A percentile compares a stretch with the other conserved stretches of the same genome.
phyloP scores from a whole-genome alignment of 371 early-diverging fungal species.

The Dentiscutata heterogama region DNA sequence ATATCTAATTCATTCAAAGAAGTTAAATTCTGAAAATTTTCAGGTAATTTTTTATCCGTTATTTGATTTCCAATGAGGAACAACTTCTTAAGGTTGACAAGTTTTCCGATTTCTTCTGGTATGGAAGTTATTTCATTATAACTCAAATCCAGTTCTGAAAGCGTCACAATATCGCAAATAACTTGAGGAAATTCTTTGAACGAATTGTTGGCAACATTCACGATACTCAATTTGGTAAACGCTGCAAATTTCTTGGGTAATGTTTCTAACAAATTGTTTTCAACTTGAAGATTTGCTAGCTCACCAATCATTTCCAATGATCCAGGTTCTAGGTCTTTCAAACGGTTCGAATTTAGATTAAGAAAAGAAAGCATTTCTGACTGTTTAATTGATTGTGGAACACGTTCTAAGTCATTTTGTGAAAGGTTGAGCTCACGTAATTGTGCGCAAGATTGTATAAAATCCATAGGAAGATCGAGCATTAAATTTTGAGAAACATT shows the following conservation, averaged over 20 bases:
- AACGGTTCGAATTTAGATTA: constrained; percentile 82
- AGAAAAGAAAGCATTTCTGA: constrained; percentile 69
- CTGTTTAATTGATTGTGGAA: constrained; percentile 70
- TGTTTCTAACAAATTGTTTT: constrained; percentile 76
- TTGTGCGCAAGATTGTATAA: constrained; percentile 73
- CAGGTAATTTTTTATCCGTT: constrained; percentile 73
- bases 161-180: constrained; percentile 66
- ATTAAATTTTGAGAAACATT: constrained; percentile 79
- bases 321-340: constrained; percentile 67
- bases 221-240: constrained; percentile 66
- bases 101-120: constrained; percentile 78
- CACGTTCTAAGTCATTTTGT: constrained; percentile 70
- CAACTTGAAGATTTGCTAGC: constrained; percentile 70
- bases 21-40: constrained; percentile 66
- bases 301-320: constrained; percentile 66
- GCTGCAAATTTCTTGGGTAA: constrained; percentile 69
- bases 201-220: constrained; percentile 87
- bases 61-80: constrained; percentile 80
- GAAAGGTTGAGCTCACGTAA: constrained; percentile 75
- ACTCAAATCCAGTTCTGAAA: constrained; percentile 82
- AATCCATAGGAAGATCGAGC: constrained; percentile 78
- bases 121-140: constrained; percentile 83
- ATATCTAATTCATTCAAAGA: constrained; percentile 80
- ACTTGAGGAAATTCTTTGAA: constrained; percentile 73
- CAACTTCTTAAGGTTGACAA: constrained; percentile 71